Evolutionary conservation across 2,329 filamentous ascomycete species (phyloP), one percentile per base, ranked within the genome.

Genomic region (Drechslerella coelobrocha): DNA sequence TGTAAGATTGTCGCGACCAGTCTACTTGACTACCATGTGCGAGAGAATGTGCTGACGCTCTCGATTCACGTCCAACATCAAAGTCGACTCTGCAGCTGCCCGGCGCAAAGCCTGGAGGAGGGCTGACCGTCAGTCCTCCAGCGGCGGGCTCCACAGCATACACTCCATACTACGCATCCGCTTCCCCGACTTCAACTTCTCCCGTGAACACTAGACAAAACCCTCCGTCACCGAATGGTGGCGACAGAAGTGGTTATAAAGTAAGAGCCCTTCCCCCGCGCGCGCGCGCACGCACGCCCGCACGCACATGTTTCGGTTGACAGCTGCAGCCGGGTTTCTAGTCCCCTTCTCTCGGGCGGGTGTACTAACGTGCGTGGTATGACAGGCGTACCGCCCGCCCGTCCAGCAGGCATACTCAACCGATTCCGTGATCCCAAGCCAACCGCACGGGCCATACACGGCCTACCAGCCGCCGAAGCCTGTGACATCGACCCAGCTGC

Each of bases 351-450:
- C 23, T 2, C 47, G 23, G 6, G n/a, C 10, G 14, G 8, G 26
- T 5, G 23, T 45, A 4, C 29, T 53, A 37, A 62, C 39, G 31
- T 52, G 9, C 27, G 27, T 39, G 34, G 6, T 26, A 6, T 29
- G 31, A 68, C 39, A 71, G 66, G 66, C 66, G 23, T 71, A 71
- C 34, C 66, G 66, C 17, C 66, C 66, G 10, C 66, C 66, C 14
- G 66, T 71, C n/a, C 66, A 71, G 24, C 66, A 71, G 43, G 66
- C 66, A 27, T 71, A 71, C 14, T 71, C 66, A n/a, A 71, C 66
- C 24, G 66, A 71, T 19, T 71, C 66, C 41, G 59, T 71, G 29
- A 71, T 71, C 27, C 66, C 66, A n/a, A 71, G 41, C 27, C 66
- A 71, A 34, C 66, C 66, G n/a, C 66, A 71, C 48, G 66, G 66